Evolutionary conservation across 345 rosid species (phyloP).

Genomic region (Populus deltoides): DNA sequence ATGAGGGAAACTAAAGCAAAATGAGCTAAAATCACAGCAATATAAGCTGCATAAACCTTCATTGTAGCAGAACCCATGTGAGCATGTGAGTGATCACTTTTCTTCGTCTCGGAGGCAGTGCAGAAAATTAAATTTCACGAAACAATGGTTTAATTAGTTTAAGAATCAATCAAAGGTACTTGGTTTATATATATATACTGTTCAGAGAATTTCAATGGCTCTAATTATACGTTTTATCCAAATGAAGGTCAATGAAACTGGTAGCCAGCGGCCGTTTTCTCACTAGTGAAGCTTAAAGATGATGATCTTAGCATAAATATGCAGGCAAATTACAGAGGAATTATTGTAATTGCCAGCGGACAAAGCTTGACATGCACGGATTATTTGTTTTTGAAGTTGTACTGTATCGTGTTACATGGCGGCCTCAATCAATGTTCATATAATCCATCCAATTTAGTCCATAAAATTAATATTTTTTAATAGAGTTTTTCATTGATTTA

Average conservation of each 20-base stretch:
- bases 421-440: neutral
- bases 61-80: constrained; percentile 32
- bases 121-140: constrained; percentile 7
- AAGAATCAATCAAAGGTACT: constrained; percentile 23
- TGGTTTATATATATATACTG: constrained; percentile 16
- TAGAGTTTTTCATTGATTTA: neutral
- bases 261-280: constrained; percentile 42
- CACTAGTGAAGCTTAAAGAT: constrained; percentile 28
- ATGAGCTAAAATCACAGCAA: constrained; percentile 16
- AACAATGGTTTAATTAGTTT: constrained; percentile 20
- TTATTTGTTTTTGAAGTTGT: neutral
- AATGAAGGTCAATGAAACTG: constrained; percentile 18
- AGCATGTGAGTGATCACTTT: neutral
- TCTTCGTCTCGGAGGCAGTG: constrained; percentile 29
- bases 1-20: constrained; percentile 14
- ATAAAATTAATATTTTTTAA: no score
- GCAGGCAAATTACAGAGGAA: neutral
- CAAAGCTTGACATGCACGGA: constrained; percentile 9
- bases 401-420: neutral
- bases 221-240: neutral
- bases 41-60: constrained; percentile 17
- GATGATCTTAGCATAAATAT: constrained; percentile 4
- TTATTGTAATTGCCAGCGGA: neutral
- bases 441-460: neutral
- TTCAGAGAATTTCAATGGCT: constrained; percentile 1